phyloP scores from a whole-genome alignment of 768 basidiomycete genomes.

The Mycena polygramma region DNA sequence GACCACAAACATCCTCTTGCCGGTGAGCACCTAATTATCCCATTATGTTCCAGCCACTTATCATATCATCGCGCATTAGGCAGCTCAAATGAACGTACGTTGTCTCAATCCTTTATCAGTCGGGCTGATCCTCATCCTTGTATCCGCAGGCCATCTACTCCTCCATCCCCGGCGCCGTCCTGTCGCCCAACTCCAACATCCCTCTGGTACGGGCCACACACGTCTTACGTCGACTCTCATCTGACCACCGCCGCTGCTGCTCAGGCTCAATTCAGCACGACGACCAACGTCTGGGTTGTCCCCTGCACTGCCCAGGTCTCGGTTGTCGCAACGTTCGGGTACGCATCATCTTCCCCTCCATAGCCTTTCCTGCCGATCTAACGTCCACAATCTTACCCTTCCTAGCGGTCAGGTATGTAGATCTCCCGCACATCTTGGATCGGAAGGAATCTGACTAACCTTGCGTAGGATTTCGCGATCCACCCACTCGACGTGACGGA shows the following conservation, averaged over 20 bases:
- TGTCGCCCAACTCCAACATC: slow-evolving; percentile 4
- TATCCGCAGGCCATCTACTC: slow-evolving; percentile 7
- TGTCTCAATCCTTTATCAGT: not conserved
- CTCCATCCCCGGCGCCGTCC: slow-evolving; percentile 11
- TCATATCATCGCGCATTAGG: not conserved
- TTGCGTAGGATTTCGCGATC: slow-evolving; percentile 3
- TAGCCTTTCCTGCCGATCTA: not conserved
- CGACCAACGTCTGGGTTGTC: slow-evolving; percentile 5
- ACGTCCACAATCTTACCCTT: not conserved
- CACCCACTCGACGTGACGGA: slow-evolving; percentile 12
- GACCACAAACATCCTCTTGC: slow-evolving; percentile 9
- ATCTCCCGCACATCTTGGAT: too few species aligned
- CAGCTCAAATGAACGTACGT: slow-evolving; percentile 2
- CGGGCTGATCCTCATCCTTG: not conserved
- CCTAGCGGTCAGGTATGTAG: slow-evolving; percentile 9
- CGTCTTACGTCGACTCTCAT: not conserved
- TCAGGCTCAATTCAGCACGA: slow-evolving; percentile 1
- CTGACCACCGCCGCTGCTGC: not conserved
- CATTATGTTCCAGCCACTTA: too few species aligned
- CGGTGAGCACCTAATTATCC: not conserved
- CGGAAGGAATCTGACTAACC: too few species aligned
- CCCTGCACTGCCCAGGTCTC: slow-evolving; percentile 1
- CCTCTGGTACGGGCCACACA: not conserved
- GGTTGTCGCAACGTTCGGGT: slow-evolving; percentile 9
- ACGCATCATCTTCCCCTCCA: not conserved